Conservation (phyloP, 768 basidiomycete species). For the Amanita rimosa region DNA sequence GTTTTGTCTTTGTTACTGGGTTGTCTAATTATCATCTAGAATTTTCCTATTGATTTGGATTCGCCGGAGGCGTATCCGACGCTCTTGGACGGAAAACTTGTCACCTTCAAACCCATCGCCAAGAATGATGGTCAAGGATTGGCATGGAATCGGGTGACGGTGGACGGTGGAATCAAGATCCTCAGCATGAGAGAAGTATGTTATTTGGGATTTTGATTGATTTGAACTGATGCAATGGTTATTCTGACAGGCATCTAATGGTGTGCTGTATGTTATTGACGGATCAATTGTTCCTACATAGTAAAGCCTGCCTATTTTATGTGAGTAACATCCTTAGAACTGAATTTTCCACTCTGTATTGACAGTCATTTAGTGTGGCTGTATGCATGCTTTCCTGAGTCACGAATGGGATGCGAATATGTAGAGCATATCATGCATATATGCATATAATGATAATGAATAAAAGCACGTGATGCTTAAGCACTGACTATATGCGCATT, state of each 20-base stretch:
- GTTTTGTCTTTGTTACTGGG: neutral
- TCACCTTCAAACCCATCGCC: conserved; percentile 36
- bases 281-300: conserved; percentile 27
- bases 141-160: conserved; percentile 47
- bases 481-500: conserved; percentile 3
- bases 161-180: conserved; percentile 49
- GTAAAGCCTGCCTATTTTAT: too few species aligned
- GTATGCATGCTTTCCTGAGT: conserved; percentile 4
- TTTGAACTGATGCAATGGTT: neutral
- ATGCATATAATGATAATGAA: too few species aligned
- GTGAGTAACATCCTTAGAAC: neutral
- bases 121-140: conserved; percentile 24
- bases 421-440: too few species aligned
- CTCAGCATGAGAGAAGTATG: conserved; percentile 50
- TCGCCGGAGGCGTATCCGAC: conserved; percentile 37
- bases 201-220: neutral
- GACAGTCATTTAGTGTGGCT: neutral
- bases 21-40: conserved; percentile 15
- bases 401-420: too few species aligned
- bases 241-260: conserved; percentile 23
- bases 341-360: neutral
- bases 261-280: conserved; percentile 48
- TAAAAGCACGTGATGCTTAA: conserved; percentile 4
- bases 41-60: conserved; percentile 37
- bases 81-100: conserved; percentile 43